These are phyloP conservation scores for Ganoderma boninense DNA, from an alignment of 1,284 basidiomycete genomes.

Conservation along the genomic window DNA sequence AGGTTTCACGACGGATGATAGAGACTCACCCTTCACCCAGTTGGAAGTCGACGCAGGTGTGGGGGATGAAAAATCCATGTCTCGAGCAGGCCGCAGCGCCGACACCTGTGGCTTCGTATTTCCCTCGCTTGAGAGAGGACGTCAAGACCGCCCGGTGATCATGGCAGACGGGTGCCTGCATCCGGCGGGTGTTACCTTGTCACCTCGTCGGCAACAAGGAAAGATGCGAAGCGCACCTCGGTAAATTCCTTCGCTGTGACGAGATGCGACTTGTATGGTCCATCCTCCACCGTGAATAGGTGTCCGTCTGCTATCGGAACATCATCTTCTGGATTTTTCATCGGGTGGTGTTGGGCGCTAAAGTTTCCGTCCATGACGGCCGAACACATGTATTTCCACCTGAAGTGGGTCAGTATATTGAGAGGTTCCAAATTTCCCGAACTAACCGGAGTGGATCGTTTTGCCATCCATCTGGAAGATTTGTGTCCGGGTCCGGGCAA, in stretches of 20 bases:
- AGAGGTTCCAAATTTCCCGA: too few species aligned
- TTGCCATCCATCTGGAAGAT: slow-evolving; percentile 2
- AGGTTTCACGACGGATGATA: too few species aligned
- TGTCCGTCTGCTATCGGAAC: background rate
- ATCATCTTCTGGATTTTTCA: slow-evolving; percentile 6
- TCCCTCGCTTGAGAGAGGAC: too few species aligned
- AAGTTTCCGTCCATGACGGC: slow-evolving; percentile 10
- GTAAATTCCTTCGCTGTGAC: background rate
- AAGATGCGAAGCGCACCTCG: too few species aligned
- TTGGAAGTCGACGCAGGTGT: too few species aligned
- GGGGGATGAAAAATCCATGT: too few species aligned
- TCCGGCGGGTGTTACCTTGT: too few species aligned
- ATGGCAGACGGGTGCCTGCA: background rate
- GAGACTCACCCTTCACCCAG: too few species aligned
- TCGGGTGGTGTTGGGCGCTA: slow-evolving; percentile 14
- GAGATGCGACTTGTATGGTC: background rate
- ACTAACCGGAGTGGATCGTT: too few species aligned
- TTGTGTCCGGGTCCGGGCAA: background rate
- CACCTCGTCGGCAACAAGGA: too few species aligned
- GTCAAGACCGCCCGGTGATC: background rate
- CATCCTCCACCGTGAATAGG: background rate
- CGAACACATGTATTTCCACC: background rate
- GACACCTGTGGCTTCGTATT: background rate
- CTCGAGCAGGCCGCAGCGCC: too few species aligned
- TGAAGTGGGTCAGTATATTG: too few species aligned